Evolutionary conservation across 2,329 filamentous ascomycete genomes (phyloP).

Genomic region (Aspergillus aculeatinus): DNA sequence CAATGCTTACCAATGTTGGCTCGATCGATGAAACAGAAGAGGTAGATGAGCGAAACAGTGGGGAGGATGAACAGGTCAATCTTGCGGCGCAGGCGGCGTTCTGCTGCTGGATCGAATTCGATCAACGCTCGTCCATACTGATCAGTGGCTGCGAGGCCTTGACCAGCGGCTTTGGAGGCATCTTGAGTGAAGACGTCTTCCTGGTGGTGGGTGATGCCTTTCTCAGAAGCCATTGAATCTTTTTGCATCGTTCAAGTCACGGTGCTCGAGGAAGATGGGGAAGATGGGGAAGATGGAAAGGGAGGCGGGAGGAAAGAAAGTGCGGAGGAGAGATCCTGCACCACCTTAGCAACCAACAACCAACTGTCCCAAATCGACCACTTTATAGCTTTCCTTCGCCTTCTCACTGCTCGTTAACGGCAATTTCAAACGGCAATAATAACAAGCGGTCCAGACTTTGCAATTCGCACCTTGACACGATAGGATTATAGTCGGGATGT

Average conservation of each 20-base stretch:
- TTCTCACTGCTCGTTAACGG: neutral
- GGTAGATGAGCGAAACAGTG: conserved; percentile 64
- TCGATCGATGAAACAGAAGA: conserved; percentile 74
- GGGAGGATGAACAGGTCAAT: conserved; percentile 67
- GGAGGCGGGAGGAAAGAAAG: too few relatives aligned
- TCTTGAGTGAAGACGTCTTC: neutral
- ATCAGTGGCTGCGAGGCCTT: neutral
- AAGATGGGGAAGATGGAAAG: too few relatives aligned
- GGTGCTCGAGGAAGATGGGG: neutral
- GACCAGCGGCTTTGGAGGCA: neutral
- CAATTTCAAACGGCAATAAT: neutral
- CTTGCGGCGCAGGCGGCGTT: conserved; percentile 60
- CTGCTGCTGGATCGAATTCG: conserved; percentile 58
- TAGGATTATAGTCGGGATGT: neutral
- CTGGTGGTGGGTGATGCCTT: neutral
- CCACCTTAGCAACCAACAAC: neutral
- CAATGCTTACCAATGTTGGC: conserved; percentile 62
- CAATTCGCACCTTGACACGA: neutral
- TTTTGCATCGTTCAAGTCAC: neutral
- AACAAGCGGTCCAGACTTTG: neutral
- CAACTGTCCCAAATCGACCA: neutral
- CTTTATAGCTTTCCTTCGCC: neutral
- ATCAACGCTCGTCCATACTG: conserved; percentile 38
- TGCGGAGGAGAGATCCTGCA: neutral
- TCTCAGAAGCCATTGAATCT: neutral